These are phyloP conservation scores for Fimicolochytrium jonesii DNA, from an alignment of 192 early-diverging fungal genomes.

Conservation along the genomic window DNA sequence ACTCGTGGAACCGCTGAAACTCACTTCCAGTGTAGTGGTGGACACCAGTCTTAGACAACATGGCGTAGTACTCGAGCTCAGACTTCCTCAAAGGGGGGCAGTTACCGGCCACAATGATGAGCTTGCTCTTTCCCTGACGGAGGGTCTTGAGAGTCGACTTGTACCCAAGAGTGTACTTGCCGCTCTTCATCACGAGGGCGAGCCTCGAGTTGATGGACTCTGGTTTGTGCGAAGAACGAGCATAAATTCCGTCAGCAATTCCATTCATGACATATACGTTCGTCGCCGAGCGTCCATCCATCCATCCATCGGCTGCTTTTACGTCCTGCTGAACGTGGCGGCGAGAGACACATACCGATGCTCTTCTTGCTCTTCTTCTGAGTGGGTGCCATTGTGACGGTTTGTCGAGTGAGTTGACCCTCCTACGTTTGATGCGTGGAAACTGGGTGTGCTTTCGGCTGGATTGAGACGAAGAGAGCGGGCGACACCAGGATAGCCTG, in stretches of 20 bases:
- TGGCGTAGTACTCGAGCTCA: constrained; percentile 99
- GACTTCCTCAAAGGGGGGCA: constrained; percentile 99
- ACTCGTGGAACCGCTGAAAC: no score
- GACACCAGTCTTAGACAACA: constrained; percentile 99
- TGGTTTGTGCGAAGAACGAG: constrained; percentile 10
- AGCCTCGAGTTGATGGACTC: constrained; percentile 99
- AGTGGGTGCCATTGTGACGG: constrained; percentile 54
- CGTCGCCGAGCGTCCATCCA: neutral
- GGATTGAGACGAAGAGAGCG: no score
- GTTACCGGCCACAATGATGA: constrained; percentile 98
- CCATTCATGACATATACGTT: neutral
- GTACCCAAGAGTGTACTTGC: constrained; percentile 98
- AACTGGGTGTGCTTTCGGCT: no score
- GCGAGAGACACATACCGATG: constrained; percentile 18
- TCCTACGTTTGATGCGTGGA: no score
- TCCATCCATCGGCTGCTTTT: neutral
- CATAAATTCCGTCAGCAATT: neutral
- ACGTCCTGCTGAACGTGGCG: no score
- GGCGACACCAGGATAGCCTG: no score
- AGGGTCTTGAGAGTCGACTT: constrained; percentile 98
- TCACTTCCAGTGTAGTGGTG: constrained; percentile 99
- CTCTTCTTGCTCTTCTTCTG: constrained; percentile 78
- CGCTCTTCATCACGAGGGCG: constrained; percentile 98
- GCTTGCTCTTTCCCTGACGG: constrained; percentile 96
- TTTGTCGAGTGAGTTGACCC: no score